phyloP scores from a whole-genome alignment of 495 filamentous ascomycete species.

The Aspergillus olivimuriae region DNA sequence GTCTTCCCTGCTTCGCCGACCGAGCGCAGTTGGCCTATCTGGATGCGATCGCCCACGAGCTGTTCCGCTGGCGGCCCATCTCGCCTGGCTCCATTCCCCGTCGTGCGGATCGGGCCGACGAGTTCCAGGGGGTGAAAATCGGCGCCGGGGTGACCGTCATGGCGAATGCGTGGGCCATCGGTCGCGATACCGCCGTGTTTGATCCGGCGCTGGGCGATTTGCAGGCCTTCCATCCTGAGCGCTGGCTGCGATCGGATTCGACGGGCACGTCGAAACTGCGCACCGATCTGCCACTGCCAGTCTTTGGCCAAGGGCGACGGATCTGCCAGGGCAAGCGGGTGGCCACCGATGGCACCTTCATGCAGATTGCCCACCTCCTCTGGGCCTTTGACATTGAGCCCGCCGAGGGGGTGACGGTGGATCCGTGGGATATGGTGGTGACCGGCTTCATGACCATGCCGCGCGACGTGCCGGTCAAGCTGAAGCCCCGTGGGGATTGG shows the following conservation, averaged over 20 bases:
- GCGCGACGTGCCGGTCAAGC: slow-evolving; percentile 12
- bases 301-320: slow-evolving; percentile 25
- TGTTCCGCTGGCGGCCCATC: slow-evolving; percentile 33
- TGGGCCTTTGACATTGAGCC: slow-evolving; percentile 27
- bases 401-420: slow-evolving; percentile 14
- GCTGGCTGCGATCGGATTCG: slow-evolving; percentile 14
- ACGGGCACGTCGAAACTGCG: slow-evolving; percentile 8
- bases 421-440: slow-evolving; percentile 26
- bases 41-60: slow-evolving; percentile 25
- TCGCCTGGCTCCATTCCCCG: slow-evolving; percentile 39
- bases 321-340: slow-evolving; percentile 27
- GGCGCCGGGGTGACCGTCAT: slow-evolving; percentile 45
- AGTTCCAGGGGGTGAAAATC: slow-evolving; percentile 44
- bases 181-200: slow-evolving; percentile 19
- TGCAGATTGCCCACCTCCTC: slow-evolving; percentile 22
- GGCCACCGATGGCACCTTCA: slow-evolving; percentile 21
- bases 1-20: slow-evolving; percentile 25
- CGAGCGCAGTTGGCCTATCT: slow-evolving; percentile 21
- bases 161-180: slow-evolving; percentile 46
- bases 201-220: slow-evolving; percentile 14
- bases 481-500: slow-evolving; percentile 20
- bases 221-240: slow-evolving; percentile 20
- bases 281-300: slow-evolving; percentile 22
- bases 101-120: slow-evolving; percentile 43
- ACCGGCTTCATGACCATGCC: slow-evolving; percentile 25